These are phyloP conservation scores for Sergeia podlipaevii DNA, from an alignment of 208 protist genomes.

Conservation along the genomic window DNA sequence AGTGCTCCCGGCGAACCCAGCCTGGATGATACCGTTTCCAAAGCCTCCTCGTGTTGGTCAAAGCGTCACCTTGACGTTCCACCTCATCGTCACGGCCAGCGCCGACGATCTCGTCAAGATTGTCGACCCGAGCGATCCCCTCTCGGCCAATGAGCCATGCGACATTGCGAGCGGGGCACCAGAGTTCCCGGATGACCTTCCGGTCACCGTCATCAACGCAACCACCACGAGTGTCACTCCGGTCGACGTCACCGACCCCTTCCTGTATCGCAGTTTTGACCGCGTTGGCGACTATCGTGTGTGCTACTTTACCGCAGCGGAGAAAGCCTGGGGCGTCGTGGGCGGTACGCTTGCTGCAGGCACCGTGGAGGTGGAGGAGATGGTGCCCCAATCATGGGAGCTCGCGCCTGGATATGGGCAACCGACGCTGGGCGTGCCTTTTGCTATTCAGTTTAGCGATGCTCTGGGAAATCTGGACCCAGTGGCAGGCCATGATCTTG, in stretches of 20 bases:
- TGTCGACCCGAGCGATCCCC: conserved; percentile 15
- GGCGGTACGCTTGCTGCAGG: conserved; percentile 51
- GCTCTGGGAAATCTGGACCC: conserved; percentile 22
- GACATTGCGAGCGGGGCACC: conserved; percentile 26
- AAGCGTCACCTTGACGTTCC: conserved; percentile 78
- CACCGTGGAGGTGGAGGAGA: conserved; percentile 37
- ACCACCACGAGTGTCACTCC: conserved; percentile 42
- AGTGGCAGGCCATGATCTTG: conserved; percentile 39
- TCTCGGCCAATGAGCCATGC: too few species aligned
- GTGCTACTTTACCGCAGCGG: conserved; percentile 79
- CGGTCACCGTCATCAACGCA: conserved; percentile 39
- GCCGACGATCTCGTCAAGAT: conserved; percentile 56
- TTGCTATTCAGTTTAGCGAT: conserved; percentile 59
- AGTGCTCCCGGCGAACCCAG: conserved; percentile 54
- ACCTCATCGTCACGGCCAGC: conserved; percentile 37
- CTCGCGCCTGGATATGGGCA: conserved; percentile 19
- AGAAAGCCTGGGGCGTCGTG: conserved; percentile 61
- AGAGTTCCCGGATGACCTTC: conserved; percentile 30
- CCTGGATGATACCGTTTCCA: conserved; percentile 55
- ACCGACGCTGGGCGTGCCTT: conserved; percentile 37
- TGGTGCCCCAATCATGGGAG: conserved; percentile 42
- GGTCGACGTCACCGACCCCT: conserved; percentile 55
- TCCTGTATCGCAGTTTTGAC: conserved; percentile 83
- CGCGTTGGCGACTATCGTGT: conserved; percentile 45
- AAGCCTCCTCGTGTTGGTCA: conserved; percentile 80